Evolutionary conservation across 768 basidiomycete genomes (phyloP).

Genomic region (Russula sp.): DNA sequence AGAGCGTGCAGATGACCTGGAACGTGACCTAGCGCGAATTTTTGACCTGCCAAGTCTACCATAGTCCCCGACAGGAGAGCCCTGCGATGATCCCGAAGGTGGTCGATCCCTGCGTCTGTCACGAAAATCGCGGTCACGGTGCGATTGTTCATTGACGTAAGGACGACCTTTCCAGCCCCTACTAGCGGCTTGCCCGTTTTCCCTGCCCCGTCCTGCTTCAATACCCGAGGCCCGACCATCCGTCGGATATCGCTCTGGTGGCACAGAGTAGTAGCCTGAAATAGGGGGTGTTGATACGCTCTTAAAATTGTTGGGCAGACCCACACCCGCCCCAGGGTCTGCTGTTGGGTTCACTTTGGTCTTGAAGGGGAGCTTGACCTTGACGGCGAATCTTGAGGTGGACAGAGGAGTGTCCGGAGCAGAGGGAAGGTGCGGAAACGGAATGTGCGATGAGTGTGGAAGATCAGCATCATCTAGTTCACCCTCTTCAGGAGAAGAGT

Average conservation of each 20-base stretch:
- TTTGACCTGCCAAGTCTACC: slow-evolving; percentile 4
- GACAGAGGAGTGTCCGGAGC: slow-evolving; percentile 25
- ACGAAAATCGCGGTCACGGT: slow-evolving; percentile 8
- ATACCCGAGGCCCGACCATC: background rate
- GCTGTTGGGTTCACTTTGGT: slow-evolving; percentile 27
- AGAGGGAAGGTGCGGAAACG: slow-evolving; percentile 20
- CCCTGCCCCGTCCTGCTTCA: slow-evolving; percentile 2
- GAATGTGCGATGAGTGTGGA: slow-evolving; percentile 22
- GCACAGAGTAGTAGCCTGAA: background rate
- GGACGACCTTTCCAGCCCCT: slow-evolving; percentile 9
- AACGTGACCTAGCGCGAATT: slow-evolving; percentile 9
- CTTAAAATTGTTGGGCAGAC: background rate
- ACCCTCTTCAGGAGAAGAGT: slow-evolving; percentile 66
- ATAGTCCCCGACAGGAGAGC: slow-evolving; percentile 7
- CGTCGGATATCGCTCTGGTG: background rate
- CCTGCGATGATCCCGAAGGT: slow-evolving; percentile 9
- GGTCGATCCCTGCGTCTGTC: slow-evolving; percentile 9
- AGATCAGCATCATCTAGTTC: slow-evolving; percentile 58
- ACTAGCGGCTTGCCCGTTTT: background rate
- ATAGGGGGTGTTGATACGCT: background rate
- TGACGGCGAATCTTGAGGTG: slow-evolving; percentile 33
- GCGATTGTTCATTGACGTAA: background rate
- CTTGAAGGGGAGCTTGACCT: slow-evolving; percentile 76
- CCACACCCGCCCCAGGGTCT: background rate
- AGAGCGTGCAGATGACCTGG: slow-evolving; percentile 10